Percentiles rank a stretch among this genome's conserved stretches.
Evolutionary conservation across 176 grass and related monocot species (phyloP).

Genomic region (Phyllostachys edulis): DNA sequence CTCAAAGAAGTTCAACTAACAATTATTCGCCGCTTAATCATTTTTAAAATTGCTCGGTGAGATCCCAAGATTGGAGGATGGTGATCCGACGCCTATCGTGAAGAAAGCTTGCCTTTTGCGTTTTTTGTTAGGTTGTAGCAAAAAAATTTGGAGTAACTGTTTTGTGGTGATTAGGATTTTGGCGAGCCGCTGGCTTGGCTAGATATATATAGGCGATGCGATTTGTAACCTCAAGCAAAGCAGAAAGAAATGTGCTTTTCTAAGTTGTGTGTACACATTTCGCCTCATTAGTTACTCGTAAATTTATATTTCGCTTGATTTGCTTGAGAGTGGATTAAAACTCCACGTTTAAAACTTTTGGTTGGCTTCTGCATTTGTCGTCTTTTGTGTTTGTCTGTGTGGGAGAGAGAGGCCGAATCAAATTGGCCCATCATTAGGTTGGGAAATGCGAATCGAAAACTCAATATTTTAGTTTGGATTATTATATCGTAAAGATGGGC

Average conservation of each 20-base stretch:
- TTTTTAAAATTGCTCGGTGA: constrained; percentile 40
- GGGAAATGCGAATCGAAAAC: neutral
- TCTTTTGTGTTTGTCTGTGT: no score
- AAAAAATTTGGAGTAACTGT: no score
- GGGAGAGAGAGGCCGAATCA: no score
- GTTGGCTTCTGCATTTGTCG: no score
- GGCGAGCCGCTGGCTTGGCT: neutral
- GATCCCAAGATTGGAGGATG: constrained; percentile 48
- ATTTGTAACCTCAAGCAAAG: neutral
- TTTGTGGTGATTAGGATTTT: no score
- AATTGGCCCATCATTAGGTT: neutral
- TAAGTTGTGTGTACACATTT: neutral
- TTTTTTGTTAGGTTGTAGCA: neutral
- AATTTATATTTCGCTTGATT: no score
- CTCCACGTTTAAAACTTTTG: no score
- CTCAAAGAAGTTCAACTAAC: no score
- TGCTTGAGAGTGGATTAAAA: no score
- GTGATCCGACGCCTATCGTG: constrained; percentile 51
- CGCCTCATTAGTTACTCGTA: no score
- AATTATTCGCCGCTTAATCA: no score
- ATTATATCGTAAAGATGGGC: neutral
- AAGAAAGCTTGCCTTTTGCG: neutral
- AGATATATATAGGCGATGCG: neutral
- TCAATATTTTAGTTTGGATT: neutral
- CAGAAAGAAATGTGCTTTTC: neutral